Percentiles rank a stretch among this genome's conserved stretches.
Conservation (phyloP, 1,139 yeast species). For the Saccharomyces hybrid region DNA sequence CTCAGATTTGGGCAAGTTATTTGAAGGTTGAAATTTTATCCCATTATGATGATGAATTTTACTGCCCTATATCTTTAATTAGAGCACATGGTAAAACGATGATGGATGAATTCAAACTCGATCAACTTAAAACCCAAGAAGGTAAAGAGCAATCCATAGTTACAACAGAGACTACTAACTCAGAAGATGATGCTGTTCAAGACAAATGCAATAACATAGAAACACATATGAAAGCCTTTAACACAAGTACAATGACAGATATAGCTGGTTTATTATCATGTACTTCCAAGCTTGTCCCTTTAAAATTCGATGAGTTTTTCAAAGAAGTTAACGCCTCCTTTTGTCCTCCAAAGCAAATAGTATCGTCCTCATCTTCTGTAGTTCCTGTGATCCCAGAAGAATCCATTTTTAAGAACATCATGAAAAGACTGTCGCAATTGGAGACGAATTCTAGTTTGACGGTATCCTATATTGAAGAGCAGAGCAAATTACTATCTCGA, state of each 20-base stretch:
- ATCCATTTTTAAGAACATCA: constrained; percentile 78
- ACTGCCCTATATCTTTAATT: constrained; percentile 79
- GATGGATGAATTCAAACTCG: constrained; percentile 82
- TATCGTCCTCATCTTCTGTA: constrained; percentile 6
- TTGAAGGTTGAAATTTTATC: constrained; percentile 64
- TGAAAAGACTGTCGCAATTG: constrained; percentile 63
- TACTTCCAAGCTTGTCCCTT: constrained; percentile 30
- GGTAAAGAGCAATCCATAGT: constrained; percentile 1
- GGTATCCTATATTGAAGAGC: constrained; percentile 76
- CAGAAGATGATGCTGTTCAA: not conserved
- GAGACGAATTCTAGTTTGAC: constrained; percentile 81
- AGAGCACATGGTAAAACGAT: constrained; percentile 90
- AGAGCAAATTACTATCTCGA: constrained; percentile 62
- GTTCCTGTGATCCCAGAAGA: constrained; percentile 45
- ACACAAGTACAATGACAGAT: constrained; percentile 13
- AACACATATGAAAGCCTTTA: constrained; percentile 11
- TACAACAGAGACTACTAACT: not conserved
- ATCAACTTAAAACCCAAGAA: constrained; percentile 27
- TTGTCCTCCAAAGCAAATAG: constrained; percentile 7
- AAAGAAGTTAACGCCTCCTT: constrained; percentile 17
- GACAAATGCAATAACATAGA: not conserved
- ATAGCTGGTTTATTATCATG: constrained; percentile 27
- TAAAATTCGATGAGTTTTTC: constrained; percentile 32
- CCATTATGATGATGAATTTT: constrained; percentile 82
- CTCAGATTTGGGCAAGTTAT: constrained; percentile 85